Percentiles rank a stretch among this genome's conserved stretches.
These are phyloP conservation scores for Orobanche coerulescens DNA, from an alignment of 257 asterid species.

Conservation along the genomic window DNA sequence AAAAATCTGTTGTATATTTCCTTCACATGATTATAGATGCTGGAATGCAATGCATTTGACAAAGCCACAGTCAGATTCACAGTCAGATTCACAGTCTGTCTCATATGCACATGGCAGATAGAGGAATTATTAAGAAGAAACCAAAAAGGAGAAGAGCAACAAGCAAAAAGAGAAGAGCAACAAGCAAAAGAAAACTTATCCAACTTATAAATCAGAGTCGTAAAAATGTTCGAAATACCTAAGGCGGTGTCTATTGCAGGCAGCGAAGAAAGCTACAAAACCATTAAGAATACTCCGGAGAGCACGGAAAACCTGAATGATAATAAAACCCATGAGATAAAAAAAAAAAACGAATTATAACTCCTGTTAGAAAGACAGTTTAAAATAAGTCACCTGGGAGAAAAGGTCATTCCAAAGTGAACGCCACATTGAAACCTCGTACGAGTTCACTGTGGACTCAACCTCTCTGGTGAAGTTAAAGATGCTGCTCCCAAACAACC, in stretches of 20 bases:
- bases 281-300: constrained; percentile 89
- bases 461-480: constrained; percentile 54
- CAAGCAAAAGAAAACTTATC: not conserved
- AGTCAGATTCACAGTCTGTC: not conserved
- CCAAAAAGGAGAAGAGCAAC: not conserved
- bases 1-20: constrained; percentile 32
- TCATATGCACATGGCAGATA: not conserved
- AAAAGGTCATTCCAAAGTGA: constrained; percentile 95
- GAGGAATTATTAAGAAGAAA: not conserved
- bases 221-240: constrained; percentile 41
- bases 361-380: not conserved
- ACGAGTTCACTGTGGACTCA: constrained; percentile 61
- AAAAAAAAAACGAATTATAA: not conserved
- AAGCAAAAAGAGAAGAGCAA: too few species aligned
- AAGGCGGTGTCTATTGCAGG: constrained; percentile 86
- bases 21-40: constrained; percentile 48
- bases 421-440: constrained; percentile 73
- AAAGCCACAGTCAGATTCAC: not conserved
- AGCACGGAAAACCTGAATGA: constrained; percentile 71
- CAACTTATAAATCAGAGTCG: not conserved
- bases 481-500: constrained; percentile 52
- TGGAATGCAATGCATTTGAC: constrained; percentile 16
- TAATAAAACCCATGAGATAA: constrained; percentile 8
- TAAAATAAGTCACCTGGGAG: constrained; percentile 56
- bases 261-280: constrained; percentile 70